Evolutionary conservation across 116 monocot genomes (phyloP), one percentile per base, ranked within the genome.

Genomic region (Trichopus zeylanicus): DNA sequence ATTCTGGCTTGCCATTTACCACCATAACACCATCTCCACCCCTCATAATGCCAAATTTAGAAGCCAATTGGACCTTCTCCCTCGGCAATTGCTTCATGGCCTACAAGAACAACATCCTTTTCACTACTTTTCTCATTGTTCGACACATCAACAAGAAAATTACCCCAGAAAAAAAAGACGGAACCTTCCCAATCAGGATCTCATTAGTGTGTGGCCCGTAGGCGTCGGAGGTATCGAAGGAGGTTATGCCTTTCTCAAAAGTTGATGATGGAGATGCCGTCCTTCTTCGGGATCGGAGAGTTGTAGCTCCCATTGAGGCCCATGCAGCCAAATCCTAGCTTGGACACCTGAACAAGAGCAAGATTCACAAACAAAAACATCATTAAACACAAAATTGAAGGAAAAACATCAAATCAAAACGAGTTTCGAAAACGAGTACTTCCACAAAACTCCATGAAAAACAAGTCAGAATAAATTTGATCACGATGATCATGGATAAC

Each of bases 271-370:
- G 59, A 37, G 1, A 42, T 59, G 3, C 59, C 59, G 6, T 21
- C 39, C 34, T 59, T 26, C 12, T 59, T 39, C 1, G 59, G 22
- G 9, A 59, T 1, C 1, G 62, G 62, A 22, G 48, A 16, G 19
- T 62, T 62, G 49, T 49, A 62, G 1, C 22, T 29, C 29, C 62
- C 62, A 20, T 18, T 13, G 30, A 62, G 62, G 23, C 62, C 49
- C 62, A 62, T 62, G 51, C 78, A 78, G 4, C 73, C 78, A 46
- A 70, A 62, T 1, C 70, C 73, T 57, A 73, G 23, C 48, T 55
- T 56, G 72, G 55, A 77, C 74, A 62, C 19, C 20, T 31, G 22
- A 16, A 6, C 23, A 4, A 46, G 59, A 28, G 48, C 35, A 26
- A 29, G 15, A 13, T n/a, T 11, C 2, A n/a, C 18, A 12, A 56